Evolutionary conservation across 768 basidiomycete species (phyloP).

Genomic region (Kwoniella heveanensis): DNA sequence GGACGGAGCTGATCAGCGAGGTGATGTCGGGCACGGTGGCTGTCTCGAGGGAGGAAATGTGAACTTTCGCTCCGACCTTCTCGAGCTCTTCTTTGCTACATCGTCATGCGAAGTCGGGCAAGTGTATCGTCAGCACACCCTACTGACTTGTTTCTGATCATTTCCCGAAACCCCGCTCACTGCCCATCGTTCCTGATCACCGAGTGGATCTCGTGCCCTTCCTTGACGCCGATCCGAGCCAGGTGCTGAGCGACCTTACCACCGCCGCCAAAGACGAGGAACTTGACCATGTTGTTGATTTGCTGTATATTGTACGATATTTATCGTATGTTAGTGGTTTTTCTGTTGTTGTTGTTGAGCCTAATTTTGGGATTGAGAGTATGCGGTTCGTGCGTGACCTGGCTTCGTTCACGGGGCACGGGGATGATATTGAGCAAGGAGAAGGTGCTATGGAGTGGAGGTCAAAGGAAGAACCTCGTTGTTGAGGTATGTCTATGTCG

Average conservation of each 20-base stretch:
- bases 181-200: slow-evolving; percentile 64
- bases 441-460: not conserved
- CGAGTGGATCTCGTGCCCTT: slow-evolving; percentile 61
- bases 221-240: slow-evolving; percentile 60
- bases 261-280: slow-evolving; percentile 51
- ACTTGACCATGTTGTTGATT: slow-evolving; percentile 33
- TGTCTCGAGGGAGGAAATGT: slow-evolving; percentile 65
- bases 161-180: slow-evolving; percentile 27
- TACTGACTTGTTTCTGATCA: not conserved
- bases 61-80: slow-evolving; percentile 58
- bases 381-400: no score
- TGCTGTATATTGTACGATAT: not conserved
- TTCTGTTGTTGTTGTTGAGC: no score
- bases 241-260: slow-evolving; percentile 60
- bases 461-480: no score
- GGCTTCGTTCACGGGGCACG: no score
- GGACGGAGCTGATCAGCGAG: slow-evolving; percentile 57
- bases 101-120: not conserved
- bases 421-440: not conserved
- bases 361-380: not conserved
- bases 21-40: slow-evolving; percentile 60
- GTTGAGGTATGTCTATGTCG: no score
- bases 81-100: slow-evolving; percentile 58
- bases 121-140: no score
- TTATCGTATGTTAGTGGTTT: no score